Conservation (phyloP, 2,329 filamentous ascomycete genomes). For the Proliferodiscus dingleyae region DNA sequence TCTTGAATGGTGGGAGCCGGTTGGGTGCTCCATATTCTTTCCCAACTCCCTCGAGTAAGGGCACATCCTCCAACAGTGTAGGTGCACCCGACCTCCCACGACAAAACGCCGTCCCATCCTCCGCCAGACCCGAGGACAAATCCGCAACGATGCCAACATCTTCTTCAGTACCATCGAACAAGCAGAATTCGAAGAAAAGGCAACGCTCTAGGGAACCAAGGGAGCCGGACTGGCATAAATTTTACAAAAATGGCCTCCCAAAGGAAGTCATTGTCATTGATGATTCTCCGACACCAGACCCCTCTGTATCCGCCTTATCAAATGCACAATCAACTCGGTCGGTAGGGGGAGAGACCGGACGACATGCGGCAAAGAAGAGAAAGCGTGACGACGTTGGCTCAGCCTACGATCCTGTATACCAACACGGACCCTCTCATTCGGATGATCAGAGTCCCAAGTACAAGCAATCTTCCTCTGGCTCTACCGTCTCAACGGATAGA, state of each 20-base stretch:
- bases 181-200: slow-evolving; percentile 35
- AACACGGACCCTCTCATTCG: slow-evolving; percentile 62
- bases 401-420: slow-evolving; percentile 66
- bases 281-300: slow-evolving; percentile 54
- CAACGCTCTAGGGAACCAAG: slow-evolving; percentile 38
- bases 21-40: slow-evolving; percentile 29
- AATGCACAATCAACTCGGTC: slow-evolving; percentile 32
- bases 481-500: slow-evolving; percentile 76
- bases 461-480: slow-evolving; percentile 59
- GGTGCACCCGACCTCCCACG: slow-evolving; percentile 23
- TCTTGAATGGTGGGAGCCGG: slow-evolving; percentile 30
- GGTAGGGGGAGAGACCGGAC: slow-evolving; percentile 31
- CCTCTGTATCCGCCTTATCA: slow-evolving; percentile 34
- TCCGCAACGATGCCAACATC: slow-evolving; percentile 34
- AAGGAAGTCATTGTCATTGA: slow-evolving; percentile 81
- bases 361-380: slow-evolving; percentile 72
- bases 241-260: slow-evolving; percentile 78
- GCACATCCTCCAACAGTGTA: slow-evolving; percentile 22
- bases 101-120: slow-evolving; percentile 18
- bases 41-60: slow-evolving; percentile 30
- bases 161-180: slow-evolving; percentile 23
- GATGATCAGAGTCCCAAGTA: slow-evolving; percentile 68
- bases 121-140: slow-evolving; percentile 26
- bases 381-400: slow-evolving; percentile 47
- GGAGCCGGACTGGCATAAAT: slow-evolving; percentile 72